Percentiles rank a stretch among this genome's conserved stretches.
Conservation (phyloP, 2,329 filamentous ascomycete genomes). For the Elsinoe batatas region DNA sequence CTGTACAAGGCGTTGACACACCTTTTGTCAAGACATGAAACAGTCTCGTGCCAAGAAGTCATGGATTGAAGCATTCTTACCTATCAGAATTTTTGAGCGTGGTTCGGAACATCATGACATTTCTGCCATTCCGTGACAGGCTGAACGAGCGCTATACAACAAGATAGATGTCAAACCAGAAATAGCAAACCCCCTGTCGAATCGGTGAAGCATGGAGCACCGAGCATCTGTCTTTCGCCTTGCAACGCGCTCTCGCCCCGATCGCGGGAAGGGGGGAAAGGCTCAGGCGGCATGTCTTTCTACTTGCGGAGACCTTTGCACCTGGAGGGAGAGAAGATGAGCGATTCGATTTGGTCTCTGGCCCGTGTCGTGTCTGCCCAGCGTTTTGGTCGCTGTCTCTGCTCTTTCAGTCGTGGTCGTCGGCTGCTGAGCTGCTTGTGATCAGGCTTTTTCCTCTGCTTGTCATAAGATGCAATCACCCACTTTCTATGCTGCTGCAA, state of each 20-base stretch:
- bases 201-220: neutral
- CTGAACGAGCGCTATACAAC: neutral
- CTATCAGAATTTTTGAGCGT: neutral
- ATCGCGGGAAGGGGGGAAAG: neutral
- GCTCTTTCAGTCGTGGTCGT: neutral
- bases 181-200: neutral
- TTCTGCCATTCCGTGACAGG: no score
- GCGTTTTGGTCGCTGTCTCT: conserved; percentile 5
- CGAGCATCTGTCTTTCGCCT: neutral
- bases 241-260: neutral
- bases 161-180: neutral
- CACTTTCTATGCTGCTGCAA: conserved; percentile 9
- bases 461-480: conserved; percentile 12
- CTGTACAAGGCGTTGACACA: no score
- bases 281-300: conserved; percentile 2
- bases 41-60: neutral
- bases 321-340: neutral
- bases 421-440: conserved; percentile 7
- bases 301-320: neutral
- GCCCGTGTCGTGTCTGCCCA: conserved; percentile 8
- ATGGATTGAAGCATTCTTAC: neutral
- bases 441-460: conserved; percentile 5
- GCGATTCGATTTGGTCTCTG: neutral
- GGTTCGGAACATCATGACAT: neutral
- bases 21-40: neutral